Evolutionary conservation across 2,329 filamentous ascomycete species (phyloP).

Genomic region (Emericellopsis atlantica): DNA sequence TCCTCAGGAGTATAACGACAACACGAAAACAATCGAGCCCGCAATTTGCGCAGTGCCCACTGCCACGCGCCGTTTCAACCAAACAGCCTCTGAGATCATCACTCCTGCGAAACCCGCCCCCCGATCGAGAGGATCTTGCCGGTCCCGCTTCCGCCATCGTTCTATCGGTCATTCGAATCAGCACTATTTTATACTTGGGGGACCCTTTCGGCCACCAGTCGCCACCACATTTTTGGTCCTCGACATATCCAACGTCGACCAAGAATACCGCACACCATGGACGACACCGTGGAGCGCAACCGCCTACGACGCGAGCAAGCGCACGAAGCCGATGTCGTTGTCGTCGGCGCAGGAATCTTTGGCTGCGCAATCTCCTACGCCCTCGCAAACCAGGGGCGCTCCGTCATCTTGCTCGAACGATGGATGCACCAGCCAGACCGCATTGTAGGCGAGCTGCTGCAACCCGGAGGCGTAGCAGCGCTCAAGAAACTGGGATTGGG

Average conservation of each 20-base stretch:
- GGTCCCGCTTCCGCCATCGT: no score
- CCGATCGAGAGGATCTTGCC: no score
- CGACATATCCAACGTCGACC: slow-evolving; percentile 11
- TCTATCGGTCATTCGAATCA: no score
- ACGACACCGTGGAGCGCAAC: slow-evolving; percentile 25
- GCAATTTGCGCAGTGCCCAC: no score
- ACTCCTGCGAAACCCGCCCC: no score
- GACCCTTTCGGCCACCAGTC: no score
- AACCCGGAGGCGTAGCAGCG: slow-evolving; percentile 79
- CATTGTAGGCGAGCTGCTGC: slow-evolving; percentile 89
- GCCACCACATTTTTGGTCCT: no score
- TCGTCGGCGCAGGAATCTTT: slow-evolving; percentile 83
- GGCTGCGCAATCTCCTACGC: slow-evolving; percentile 79
- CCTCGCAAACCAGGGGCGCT: slow-evolving; percentile 78
- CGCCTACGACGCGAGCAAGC: slow-evolving; percentile 30
- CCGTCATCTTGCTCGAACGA: slow-evolving; percentile 78
- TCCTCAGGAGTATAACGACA: no score
- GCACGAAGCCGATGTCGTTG: slow-evolving; percentile 69
- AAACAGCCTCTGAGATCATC: no score
- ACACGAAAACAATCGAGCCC: no score
- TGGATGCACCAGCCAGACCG: slow-evolving; percentile 87
- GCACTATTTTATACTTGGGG: no score
- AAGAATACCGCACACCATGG: slow-evolving; percentile 12
- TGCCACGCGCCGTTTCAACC: no score
- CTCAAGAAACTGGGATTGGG: slow-evolving; percentile 68